phyloP scores from a whole-genome alignment of 192 early-diverging fungal genomes.

The Backusella tarrabulga region DNA sequence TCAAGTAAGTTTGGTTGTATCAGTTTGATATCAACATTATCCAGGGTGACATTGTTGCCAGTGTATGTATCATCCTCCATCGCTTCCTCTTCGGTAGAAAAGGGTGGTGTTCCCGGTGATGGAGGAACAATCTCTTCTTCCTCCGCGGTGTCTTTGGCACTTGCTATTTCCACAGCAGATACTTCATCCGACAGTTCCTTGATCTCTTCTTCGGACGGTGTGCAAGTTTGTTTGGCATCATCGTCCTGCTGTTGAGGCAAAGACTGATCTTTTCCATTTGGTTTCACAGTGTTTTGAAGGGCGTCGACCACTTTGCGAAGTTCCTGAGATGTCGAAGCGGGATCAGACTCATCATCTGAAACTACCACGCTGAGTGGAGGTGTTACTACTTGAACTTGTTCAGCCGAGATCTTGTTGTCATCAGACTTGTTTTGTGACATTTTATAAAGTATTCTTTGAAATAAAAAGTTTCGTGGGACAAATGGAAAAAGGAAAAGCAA shows the following conservation, averaged over 20 bases:
- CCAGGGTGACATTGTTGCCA: conserved; percentile 14
- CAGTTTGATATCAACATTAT: conserved; percentile 18
- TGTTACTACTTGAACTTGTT: not conserved
- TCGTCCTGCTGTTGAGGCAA: not conserved
- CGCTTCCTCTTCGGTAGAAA: not conserved
- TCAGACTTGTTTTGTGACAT: not conserved
- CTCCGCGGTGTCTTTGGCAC: not conserved
- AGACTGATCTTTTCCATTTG: not conserved
- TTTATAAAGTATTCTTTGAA: not conserved
- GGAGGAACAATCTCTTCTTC: conserved; percentile 17
- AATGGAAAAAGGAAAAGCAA: not conserved
- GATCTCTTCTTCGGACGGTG: not conserved
- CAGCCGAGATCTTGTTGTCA: not conserved
- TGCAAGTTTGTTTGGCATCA: not conserved
- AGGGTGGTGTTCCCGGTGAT: conserved; percentile 15
- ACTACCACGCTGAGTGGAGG: not conserved
- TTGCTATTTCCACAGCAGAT: not conserved
- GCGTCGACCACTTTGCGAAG: not conserved
- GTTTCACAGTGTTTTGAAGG: conserved; percentile 10
- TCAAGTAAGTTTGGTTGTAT: conserved; percentile 11
- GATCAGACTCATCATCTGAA: conserved; percentile 7
- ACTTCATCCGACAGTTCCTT: not conserved
- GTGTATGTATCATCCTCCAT: conserved; percentile 17
- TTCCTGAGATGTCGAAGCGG: not conserved
- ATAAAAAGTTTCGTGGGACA: not conserved